A percentile compares a stretch with the other conserved stretches of the same genome.
Evolutionary conservation across 2,329 filamentous ascomycete genomes (phyloP).

Genomic region (Penicillium corylophilum): DNA sequence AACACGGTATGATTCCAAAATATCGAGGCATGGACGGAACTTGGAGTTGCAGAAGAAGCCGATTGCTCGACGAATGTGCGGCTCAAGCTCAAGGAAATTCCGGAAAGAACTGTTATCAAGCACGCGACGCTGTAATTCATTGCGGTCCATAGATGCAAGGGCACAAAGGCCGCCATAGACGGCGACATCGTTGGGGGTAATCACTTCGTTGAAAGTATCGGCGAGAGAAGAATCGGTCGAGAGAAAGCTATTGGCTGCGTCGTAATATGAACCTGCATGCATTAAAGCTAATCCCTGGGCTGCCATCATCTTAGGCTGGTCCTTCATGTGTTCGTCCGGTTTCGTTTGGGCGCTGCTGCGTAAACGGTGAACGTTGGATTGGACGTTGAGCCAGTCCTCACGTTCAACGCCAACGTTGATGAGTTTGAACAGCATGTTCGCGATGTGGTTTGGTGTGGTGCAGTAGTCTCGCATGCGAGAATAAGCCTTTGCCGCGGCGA

Average conservation of each 20-base stretch:
- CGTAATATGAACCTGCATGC: constrained; percentile 55
- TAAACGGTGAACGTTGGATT: constrained; percentile 59
- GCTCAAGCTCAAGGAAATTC: constrained; percentile 85
- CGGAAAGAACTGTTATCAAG: constrained; percentile 81
- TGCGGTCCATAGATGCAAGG: constrained; percentile 82
- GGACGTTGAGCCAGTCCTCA: constrained; percentile 71
- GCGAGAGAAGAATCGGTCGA: constrained; percentile 58
- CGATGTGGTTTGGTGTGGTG: constrained; percentile 76
- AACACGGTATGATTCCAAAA: constrained; percentile 74
- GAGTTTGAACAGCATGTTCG: constrained; percentile 77
- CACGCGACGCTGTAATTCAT: constrained; percentile 70
- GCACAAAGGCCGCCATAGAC: constrained; percentile 89
- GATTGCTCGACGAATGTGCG: constrained; percentile 89
- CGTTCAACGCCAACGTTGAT: constrained; percentile 74
- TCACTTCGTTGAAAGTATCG: constrained; percentile 65
- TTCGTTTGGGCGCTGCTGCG: constrained; percentile 53
- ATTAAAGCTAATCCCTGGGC: constrained; percentile 64
- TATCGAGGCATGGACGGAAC: constrained; percentile 79
- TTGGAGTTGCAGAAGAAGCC: constrained; percentile 85
- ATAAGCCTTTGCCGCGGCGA: constrained; percentile 73
- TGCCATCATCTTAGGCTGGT: constrained; percentile 64
- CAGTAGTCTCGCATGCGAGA: constrained; percentile 87
- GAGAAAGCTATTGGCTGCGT: constrained; percentile 73
- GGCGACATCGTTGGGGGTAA: constrained; percentile 83
- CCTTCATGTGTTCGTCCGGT: constrained; percentile 58